Percentiles rank a stretch among this genome's conserved stretches.
Evolutionary conservation across 1,284 basidiomycete species (phyloP).

Genomic region (Trichosporon sp.): DNA sequence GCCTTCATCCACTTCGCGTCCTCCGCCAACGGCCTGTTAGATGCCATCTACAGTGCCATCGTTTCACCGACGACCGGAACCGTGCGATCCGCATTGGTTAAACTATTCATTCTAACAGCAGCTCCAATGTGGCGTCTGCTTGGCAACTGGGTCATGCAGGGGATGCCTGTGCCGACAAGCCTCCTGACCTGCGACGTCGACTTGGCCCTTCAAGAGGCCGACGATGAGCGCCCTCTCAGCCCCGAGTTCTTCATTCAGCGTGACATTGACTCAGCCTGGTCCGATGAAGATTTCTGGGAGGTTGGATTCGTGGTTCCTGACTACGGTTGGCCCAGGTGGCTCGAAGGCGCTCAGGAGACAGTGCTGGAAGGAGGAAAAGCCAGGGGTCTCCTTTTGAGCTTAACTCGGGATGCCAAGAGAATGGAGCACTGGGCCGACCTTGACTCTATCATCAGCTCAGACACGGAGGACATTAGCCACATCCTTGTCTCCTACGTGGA

Average conservation of each 20-base stretch:
- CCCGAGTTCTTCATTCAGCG: conserved; percentile 76
- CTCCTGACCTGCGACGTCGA: conserved; percentile 32
- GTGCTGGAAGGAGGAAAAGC: conserved; percentile 76
- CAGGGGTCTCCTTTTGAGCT: conserved; percentile 67
- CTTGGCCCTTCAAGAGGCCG: conserved; percentile 55
- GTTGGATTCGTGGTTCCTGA: conserved; percentile 68
- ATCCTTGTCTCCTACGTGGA: conserved; percentile 57
- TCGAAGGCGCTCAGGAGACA: conserved; percentile 57
- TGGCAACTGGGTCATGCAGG: conserved; percentile 70
- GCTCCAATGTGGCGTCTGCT: conserved; percentile 75
- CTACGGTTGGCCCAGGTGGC: conserved; percentile 51
- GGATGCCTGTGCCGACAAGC: conserved; percentile 62
- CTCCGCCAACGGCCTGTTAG: conserved; percentile 64
- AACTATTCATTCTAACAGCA: conserved; percentile 66
- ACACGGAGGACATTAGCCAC: conserved; percentile 60
- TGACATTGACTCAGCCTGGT: conserved; percentile 65
- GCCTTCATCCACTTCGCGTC: conserved; percentile 61
- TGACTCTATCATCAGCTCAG: conserved; percentile 13
- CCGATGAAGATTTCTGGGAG: conserved; percentile 76
- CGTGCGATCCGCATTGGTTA: conserved; percentile 57
- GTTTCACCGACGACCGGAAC: conserved; percentile 52
- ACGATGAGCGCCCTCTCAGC: conserved; percentile 62
- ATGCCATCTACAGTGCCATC: conserved; percentile 64
- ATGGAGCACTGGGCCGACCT: conserved; percentile 43
- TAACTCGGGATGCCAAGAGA: conserved; percentile 28